Evolutionary conservation across 495 filamentous ascomycete species (phyloP), one percentile per base, ranked within the genome.

Genomic region (Entonaema liquescens): DNA sequence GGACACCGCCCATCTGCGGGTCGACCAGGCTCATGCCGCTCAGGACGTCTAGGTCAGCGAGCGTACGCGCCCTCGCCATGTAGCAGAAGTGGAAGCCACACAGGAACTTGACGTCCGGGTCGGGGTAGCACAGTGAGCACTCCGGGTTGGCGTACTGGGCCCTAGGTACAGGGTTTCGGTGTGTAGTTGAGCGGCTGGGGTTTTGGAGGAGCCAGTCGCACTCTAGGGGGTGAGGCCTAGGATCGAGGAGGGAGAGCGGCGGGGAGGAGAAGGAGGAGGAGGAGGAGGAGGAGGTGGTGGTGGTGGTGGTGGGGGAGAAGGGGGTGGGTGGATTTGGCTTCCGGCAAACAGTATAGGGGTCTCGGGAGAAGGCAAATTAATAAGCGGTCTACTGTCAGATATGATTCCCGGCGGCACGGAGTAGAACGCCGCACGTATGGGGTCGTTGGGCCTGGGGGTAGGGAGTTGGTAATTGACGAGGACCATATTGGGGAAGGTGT

Each of bases 41-140:
- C 9, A 56, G 15, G 12, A 13, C n/a, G 15, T 5, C 0, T 8
- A 59, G 2, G 19, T 38, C 53, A 3, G 19, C 40, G 8, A 1
- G 5, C 9, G 8, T 17, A 6, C 29, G 17, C 12, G 40, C 29
- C 8, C 54, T 2, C 8, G 15, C 11, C 3, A 40, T 0, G 11
- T 50, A 40, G 31, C 28, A 35, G 26, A 52, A 19, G 40, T 65
- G 62, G 54, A 65, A 65, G 1, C 53, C 28, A 31, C 62, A 65
- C 19, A 65, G 9, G 28, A 35, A 19, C 0, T 3, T 15, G 11
- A 58, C 42, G 53, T 8, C 5, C 0, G 33, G 11, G 2, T 17
- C 5, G 15, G 0, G 0, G 15, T 7, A 6, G 38, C 38, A 40
- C 5, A 17, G 0, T 3, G 42, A 0, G 42, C 42, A 21, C 0